Conservation (phyloP, 1,284 basidiomycete species). For the Ganoderma boninense region DNA sequence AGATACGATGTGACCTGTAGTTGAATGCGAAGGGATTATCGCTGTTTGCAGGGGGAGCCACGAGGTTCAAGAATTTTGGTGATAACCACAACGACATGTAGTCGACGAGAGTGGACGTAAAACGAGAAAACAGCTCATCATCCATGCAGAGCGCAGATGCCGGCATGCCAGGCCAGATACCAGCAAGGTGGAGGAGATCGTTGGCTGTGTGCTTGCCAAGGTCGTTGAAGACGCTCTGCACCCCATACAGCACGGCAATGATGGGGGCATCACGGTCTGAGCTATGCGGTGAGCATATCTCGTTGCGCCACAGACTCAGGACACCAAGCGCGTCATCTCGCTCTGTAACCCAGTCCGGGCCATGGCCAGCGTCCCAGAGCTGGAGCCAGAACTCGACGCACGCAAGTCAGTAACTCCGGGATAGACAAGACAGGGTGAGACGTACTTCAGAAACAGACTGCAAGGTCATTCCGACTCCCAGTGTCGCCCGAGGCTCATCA, state of each 20-base stretch:
- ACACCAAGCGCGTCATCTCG: not conserved
- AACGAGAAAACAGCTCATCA: not conserved
- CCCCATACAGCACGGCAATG: not conserved
- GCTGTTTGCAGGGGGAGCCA: not conserved
- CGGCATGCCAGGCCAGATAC: not conserved
- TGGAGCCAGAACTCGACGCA: not conserved
- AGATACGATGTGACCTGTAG: not conserved
- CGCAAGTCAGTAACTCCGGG: not conserved
- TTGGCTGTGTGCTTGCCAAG: not conserved
- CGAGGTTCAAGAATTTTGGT: not conserved
- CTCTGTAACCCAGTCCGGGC: not conserved
- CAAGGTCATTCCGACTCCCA: not conserved
- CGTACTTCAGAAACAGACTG: not conserved
- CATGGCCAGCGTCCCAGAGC: not conserved
- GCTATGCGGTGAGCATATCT: not conserved
- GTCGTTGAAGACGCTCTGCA: not conserved
- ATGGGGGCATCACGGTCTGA: not conserved
- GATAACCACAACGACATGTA: not conserved
- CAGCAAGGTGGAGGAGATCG: not conserved
- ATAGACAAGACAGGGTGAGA: not conserved
- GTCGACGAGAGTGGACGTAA: not conserved
- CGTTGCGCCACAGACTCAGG: not conserved
- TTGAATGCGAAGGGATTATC: not conserved
- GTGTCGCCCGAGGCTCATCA: not conserved
- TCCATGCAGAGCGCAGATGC: not conserved